Base-by-base conservation (phyloP, 805 yeast genomes). In the Cyberlindnera petersonii region DNA sequence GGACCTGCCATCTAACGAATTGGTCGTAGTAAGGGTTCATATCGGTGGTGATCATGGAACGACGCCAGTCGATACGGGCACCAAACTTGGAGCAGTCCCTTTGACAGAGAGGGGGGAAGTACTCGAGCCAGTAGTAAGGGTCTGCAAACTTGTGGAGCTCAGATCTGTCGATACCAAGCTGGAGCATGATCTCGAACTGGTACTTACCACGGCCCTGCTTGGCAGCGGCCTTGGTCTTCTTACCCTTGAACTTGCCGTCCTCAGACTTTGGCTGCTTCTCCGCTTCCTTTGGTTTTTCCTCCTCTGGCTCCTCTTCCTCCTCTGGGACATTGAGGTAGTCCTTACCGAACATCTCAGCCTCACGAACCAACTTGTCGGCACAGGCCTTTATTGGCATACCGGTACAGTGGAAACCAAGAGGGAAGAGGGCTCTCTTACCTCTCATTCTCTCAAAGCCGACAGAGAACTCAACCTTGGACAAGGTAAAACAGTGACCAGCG, bases 341-440 rank as follows among this genome's bases (percentile, higher is more conserved):
- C 14, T 65, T 70, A 37, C 98, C 98, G 60, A 93, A 93, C 62
- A 76, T 63, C 67, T 93, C 97, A 43, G 89, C 72, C 71, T 93
- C 98, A 63, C 98, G 80, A 59, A 77, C 78, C 59, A 93, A 74
- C 67, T 93, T 91, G 26, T 37, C 34, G 13, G 98, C 98, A 56
- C 96, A 76, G 21, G 98, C 91, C 60, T 79, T 74, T 62, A 93
- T 93, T 39, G 98, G 98, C 96, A 93, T 84, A 73, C 98, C 98
- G 24, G 98, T 93, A 75, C 98, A 93, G 67, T 93, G 98, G 82
- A 91, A 93, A 35, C 98, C 98, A 42, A 93, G 74, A 36, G 98
- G 98, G 69, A 86, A 93, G 45, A 89, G 69, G 26, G 96, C 96
- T 54, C 84, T 76, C 66, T 83, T 86, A 50, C 97, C 98, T 58